Evolutionary conservation across 202 grass and related monocot genomes (phyloP).

Genomic region (Carex sylvatica): DNA sequence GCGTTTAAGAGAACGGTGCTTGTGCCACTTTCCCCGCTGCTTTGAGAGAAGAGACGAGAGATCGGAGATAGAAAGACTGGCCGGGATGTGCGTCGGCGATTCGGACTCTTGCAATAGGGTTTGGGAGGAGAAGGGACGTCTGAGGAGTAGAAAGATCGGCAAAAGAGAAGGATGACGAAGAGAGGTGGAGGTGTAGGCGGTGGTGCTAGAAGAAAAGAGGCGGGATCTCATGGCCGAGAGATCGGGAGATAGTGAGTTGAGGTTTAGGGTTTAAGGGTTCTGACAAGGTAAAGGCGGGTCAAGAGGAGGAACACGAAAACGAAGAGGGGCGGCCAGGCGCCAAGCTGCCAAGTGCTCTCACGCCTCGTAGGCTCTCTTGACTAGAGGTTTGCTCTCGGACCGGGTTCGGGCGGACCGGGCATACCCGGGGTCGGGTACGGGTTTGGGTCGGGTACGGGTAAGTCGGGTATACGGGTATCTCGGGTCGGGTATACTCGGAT

Average conservation of each 20-base stretch:
- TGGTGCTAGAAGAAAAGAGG: slow-evolving; percentile 20
- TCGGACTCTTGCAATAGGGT: not conserved
- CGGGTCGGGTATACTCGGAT: no score
- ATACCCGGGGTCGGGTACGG: no score
- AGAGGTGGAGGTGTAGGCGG: slow-evolving; percentile 1
- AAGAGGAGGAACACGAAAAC: not conserved
- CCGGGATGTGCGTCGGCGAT: not conserved
- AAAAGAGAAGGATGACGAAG: slow-evolving; percentile 8
- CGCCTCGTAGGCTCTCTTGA: no score
- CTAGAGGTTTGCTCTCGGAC: no score
- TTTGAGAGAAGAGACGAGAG: slow-evolving; percentile 55
- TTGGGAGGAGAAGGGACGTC: slow-evolving; percentile 1
- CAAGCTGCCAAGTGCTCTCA: not conserved
- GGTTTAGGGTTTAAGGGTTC: slow-evolving; percentile 36
- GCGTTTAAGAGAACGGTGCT: slow-evolving; percentile 40
- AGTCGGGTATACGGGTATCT: no score
- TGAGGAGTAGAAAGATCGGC: slow-evolving; percentile 8
- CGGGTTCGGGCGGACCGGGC: no score
- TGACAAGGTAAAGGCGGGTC: not conserved
- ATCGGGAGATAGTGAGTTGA: not conserved
- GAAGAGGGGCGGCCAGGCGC: not conserved
- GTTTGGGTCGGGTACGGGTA: no score
- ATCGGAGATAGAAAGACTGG: slow-evolving; percentile 35
- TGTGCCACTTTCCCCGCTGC: slow-evolving; percentile 53
- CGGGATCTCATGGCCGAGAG: slow-evolving; percentile 32